Evolutionary conservation across 2,329 filamentous ascomycete genomes (phyloP).

Genomic region (Aspergillus flavus): DNA sequence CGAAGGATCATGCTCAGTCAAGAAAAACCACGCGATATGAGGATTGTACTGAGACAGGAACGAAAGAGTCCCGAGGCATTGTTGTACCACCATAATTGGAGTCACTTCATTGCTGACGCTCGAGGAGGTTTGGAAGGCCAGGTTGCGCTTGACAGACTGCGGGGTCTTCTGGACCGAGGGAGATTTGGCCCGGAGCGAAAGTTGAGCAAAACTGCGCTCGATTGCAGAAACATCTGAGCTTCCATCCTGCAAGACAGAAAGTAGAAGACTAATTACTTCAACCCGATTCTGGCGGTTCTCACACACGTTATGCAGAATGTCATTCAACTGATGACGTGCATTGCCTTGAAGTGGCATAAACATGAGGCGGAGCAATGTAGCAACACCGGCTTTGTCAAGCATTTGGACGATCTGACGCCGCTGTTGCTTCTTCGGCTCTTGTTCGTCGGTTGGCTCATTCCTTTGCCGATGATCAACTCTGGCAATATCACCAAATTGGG

Average conservation of each 20-base stretch:
- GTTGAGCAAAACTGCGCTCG: slow-evolving; percentile 90
- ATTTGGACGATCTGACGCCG: slow-evolving; percentile 89
- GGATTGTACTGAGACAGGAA: slow-evolving; percentile 82
- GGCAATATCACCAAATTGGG: slow-evolving; percentile 54
- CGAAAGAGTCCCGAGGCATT: slow-evolving; percentile 83
- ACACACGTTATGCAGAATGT: slow-evolving; percentile 86
- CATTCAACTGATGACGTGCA: slow-evolving; percentile 79
- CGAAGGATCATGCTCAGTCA: slow-evolving; percentile 87
- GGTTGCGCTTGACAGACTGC: slow-evolving; percentile 73
- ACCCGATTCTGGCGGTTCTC: slow-evolving; percentile 95
- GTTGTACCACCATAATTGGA: slow-evolving; percentile 91
- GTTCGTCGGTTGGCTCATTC: slow-evolving; percentile 44
- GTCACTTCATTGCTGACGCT: slow-evolving; percentile 81
- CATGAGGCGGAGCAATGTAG: slow-evolving; percentile 96
- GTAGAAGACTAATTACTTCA: slow-evolving; percentile 87
- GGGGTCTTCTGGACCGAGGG: slow-evolving; percentile 78
- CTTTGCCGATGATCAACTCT: slow-evolving; percentile 41
- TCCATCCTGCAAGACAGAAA: slow-evolving; percentile 93
- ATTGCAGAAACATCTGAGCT: slow-evolving; percentile 91
- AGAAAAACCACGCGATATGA: slow-evolving; percentile 86
- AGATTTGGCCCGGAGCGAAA: slow-evolving; percentile 88
- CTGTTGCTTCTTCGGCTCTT: slow-evolving; percentile 64
- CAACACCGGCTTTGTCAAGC: slow-evolving; percentile 93
- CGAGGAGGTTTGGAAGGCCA: slow-evolving; percentile 60
- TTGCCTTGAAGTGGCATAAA: slow-evolving; percentile 92